Percentiles rank a stretch among this genome's conserved stretches.
phyloP scores from a whole-genome alignment of 2,329 filamentous ascomycete species.

The Fusarium sp. region DNA sequence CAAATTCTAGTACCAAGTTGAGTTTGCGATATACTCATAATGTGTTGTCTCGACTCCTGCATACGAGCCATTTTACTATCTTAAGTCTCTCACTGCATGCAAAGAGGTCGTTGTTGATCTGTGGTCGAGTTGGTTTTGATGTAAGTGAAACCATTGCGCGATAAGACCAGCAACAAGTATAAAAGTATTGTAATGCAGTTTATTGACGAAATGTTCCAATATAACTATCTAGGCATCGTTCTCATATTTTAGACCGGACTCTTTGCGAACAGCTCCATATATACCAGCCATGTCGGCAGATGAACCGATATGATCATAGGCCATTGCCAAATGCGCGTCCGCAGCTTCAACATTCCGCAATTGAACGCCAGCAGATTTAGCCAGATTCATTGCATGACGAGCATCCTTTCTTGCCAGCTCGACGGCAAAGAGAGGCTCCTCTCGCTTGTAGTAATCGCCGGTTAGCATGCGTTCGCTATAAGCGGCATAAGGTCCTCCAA shows the following conservation, averaged over 20 bases:
- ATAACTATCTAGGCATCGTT: conserved; percentile 56
- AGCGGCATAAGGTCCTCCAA: conserved; percentile 79
- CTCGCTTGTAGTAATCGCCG: conserved; percentile 81
- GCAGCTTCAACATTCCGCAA: conserved; percentile 75
- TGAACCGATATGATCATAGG: conserved; percentile 75
- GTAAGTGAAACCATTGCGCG: not conserved
- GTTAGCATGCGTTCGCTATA: conserved; percentile 80
- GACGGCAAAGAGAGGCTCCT: conserved; percentile 84
- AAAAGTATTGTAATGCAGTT: too few species aligned
- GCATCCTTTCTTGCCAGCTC: conserved; percentile 87
- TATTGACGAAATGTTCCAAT: not conserved
- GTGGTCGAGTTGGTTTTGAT: not conserved
- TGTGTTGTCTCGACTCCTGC: not conserved
- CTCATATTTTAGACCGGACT: conserved; percentile 80
- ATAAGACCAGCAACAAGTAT: too few species aligned
- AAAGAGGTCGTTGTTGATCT: not conserved
- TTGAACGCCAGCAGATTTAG: conserved; percentile 69
- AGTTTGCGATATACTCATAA: not conserved
- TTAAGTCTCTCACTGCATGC: not conserved
- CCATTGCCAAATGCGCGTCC: conserved; percentile 74
- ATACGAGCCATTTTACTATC: not conserved
- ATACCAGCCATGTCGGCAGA: conserved; percentile 84
- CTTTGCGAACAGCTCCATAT: conserved; percentile 82
- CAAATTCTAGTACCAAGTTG: not conserved
- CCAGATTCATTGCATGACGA: conserved; percentile 77